Evolutionary conservation across 202 grass and related monocot genomes (phyloP), one percentile per base, ranked within the genome.

Genomic region (Eragrostis tef): DNA sequence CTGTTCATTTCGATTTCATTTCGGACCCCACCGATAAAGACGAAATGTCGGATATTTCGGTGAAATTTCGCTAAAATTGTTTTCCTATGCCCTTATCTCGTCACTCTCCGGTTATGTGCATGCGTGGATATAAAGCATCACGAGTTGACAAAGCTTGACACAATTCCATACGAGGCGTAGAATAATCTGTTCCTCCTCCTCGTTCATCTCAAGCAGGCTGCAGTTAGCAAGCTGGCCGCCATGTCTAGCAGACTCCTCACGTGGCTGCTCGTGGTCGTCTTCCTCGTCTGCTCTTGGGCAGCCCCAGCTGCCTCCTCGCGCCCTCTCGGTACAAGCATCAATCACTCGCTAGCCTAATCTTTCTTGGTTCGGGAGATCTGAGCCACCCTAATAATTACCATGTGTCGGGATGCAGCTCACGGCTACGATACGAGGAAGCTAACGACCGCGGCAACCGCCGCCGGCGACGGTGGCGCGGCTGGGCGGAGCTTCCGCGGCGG

Each of bases 201-300:
- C 19, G 59, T 31, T n/a, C 17, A 39, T 27, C n/a, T 78, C 45
- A 39, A 56, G 20, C 39, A 43, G 16, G 50, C 36, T 39, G 34
- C 34, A 31, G 11, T 59, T 17, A 29, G n/a, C 39, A 19, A 46
- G 44, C 44, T 39, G 53, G 53, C 64, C n/a, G 46, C 6, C 66
- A 71, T 81, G 80, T 8, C 24, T 7, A 0, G 27, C n/a, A 34
- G 27, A 8, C 2, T 6, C 44, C 10, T 77, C 13, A 42, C 64
- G 6, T 59, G 63, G 72, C 10, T 84, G 82, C 51, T 84, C 51
- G 26, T 69, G 0, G 64, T 64, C 25, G 19, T 19, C 49, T 16
- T 77, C 19, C 49, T 84, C 13, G 2, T 57, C 53, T 64, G 64
- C 17, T 69, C 82, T 2, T 50, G 44, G 13, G 15, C 43, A 0